phyloP scores from a whole-genome alignment of 2,329 filamentous ascomycete genomes.

The Scedosporium apiospermum region DNA sequence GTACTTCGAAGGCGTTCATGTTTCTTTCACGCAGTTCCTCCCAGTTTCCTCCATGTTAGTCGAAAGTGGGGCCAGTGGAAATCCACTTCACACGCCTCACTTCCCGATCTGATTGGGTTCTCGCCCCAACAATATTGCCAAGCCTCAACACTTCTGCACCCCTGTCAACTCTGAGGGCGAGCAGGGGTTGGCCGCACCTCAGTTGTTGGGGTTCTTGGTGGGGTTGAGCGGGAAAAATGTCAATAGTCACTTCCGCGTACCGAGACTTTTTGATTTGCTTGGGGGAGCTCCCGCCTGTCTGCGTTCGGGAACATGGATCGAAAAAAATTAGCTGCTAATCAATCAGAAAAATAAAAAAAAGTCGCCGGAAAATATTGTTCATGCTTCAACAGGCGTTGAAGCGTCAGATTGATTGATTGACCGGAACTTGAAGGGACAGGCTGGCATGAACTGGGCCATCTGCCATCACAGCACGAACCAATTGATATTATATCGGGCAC shows the following conservation, averaged over 20 bases:
- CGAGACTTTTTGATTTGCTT: background rate
- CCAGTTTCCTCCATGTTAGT: no score
- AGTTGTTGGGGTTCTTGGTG: constrained; percentile 3
- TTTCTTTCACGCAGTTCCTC: no score
- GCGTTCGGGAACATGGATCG: background rate
- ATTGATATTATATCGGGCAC: no score
- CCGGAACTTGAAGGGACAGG: background rate
- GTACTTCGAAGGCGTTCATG: no score
- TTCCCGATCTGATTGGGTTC: background rate
- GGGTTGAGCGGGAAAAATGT: background rate
- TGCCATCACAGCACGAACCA: background rate
- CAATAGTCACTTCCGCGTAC: background rate
- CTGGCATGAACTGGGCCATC: background rate
- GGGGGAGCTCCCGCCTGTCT: background rate
- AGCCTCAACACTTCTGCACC: constrained; percentile 6
- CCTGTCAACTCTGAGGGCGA: background rate
- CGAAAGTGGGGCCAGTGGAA: no score
- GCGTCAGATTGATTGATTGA: background rate
- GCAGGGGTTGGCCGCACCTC: background rate
- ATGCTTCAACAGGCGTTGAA: background rate
- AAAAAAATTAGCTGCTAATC: background rate
- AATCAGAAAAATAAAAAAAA: no score
- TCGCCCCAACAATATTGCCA: constrained; percentile 4
- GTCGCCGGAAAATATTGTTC: no score
- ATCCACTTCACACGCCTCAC: background rate